These are phyloP conservation scores for Claviceps purpurea DNA, from an alignment of 2,329 filamentous ascomycete genomes.

Conservation along the genomic window DNA sequence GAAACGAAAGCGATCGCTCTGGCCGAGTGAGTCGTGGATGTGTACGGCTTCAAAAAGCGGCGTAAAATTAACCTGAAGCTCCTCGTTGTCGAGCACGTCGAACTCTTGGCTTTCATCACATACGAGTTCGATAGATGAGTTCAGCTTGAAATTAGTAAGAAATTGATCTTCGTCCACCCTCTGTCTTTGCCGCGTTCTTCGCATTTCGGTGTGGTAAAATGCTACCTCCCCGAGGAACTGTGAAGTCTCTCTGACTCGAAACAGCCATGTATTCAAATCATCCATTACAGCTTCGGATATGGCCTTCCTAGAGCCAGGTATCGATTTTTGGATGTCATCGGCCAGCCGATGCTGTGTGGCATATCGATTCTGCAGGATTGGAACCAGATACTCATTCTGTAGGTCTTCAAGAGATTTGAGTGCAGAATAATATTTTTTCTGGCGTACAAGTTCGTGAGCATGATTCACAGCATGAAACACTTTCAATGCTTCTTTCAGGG, in stretches of 20 bases:
- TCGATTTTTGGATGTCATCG: conserved; percentile 89
- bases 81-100: conserved; percentile 88
- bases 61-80: conserved; percentile 86
- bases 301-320: conserved; percentile 79
- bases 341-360: conserved; percentile 91
- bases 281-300: conserved; percentile 96
- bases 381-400: conserved; percentile 81
- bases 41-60: conserved; percentile 91
- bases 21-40: conserved; percentile 87
- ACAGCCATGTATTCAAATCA: conserved; percentile 94
- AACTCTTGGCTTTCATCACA: conserved; percentile 94
- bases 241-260: conserved; percentile 85
- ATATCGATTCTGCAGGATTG: conserved; percentile 63
- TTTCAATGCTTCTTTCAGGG: conserved; percentile 79
- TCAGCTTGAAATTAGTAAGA: conserved; percentile 74
- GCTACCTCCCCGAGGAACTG: conserved; percentile 93
- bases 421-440: conserved; percentile 92
- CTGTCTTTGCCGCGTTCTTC: conserved; percentile 70
- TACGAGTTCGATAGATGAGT: conserved; percentile 89
- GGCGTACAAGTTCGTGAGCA: conserved; percentile 78
- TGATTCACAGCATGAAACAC: conserved; percentile 88
- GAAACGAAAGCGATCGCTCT: conserved; percentile 77
- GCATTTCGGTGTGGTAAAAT: conserved; percentile 88
- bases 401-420: conserved; percentile 88
- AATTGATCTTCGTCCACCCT: conserved; percentile 64